A percentile compares a stretch with the other conserved stretches of the same genome.
These are phyloP conservation scores for Dianthus caryophyllus DNA, from an alignment of 148 eudicot genomes.

Conservation along the genomic window DNA sequence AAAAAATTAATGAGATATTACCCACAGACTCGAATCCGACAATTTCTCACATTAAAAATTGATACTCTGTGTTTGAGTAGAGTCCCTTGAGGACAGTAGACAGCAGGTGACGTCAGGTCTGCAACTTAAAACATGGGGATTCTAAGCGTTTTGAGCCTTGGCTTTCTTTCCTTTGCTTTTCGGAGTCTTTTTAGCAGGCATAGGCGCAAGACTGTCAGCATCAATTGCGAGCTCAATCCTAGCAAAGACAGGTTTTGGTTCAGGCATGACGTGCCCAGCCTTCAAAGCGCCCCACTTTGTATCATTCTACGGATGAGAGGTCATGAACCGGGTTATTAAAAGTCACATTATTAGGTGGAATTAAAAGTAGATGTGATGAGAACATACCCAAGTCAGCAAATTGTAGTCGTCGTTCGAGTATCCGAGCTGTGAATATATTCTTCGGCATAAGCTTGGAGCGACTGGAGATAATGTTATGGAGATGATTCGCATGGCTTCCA, in stretches of 20 bases:
- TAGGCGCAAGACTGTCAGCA: constrained; percentile 28
- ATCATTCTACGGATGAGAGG: constrained; percentile 46
- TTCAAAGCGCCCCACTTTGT: constrained; percentile 94
- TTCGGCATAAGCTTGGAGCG: constrained; percentile 64
- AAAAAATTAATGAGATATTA: background rate
- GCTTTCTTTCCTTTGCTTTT: constrained; percentile 59
- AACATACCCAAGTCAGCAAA: constrained; percentile 62
- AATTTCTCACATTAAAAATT: background rate
- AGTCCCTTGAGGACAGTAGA: too few relatives aligned
- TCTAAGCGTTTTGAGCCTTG: constrained; percentile 36
- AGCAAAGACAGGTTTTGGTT: constrained; percentile 74
- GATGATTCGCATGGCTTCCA: constrained; percentile 86
- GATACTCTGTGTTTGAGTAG: too few relatives aligned
- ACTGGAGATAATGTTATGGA: constrained; percentile 80
- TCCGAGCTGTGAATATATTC: constrained; percentile 91
- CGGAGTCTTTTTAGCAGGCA: constrained; percentile 37
- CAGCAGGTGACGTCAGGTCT: too few relatives aligned
- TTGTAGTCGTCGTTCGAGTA: constrained; percentile 69
- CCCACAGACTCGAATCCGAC: background rate
- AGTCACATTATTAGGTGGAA: background rate
- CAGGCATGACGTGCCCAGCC: constrained; percentile 74
- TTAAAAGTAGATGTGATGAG: background rate
- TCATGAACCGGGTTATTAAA: constrained; percentile 11
- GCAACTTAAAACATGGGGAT: constrained; percentile 23
- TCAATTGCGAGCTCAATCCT: constrained; percentile 53